Evolutionary conservation across 305 asterid species (phyloP).

Genomic region (Solanum hybrid): DNA sequence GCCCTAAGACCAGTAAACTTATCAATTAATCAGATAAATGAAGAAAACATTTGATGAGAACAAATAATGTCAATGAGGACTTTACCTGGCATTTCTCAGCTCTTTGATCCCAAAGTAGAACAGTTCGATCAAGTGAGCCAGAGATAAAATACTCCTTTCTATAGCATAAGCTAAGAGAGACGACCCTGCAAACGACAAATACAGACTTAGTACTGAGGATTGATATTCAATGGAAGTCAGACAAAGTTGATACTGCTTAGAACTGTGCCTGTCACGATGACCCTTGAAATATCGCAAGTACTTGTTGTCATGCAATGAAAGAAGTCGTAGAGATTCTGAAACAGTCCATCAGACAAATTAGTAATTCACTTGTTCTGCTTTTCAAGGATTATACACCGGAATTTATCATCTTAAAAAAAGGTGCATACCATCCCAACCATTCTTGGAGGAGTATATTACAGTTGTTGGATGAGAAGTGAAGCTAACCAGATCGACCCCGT

Average conservation of each 20-base stretch:
- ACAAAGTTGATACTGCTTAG: neutral
- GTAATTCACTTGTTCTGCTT: neutral
- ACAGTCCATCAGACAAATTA: conserved; percentile 12
- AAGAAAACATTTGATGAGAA: conserved; percentile 12
- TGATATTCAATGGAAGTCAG: neutral
- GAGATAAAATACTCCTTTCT: conserved; percentile 81
- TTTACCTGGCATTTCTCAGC: conserved; percentile 95
- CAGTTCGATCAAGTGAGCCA: conserved; percentile 88
- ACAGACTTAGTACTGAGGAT: neutral
- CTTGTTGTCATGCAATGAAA: conserved; percentile 90
- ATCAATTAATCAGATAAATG: conserved; percentile 10
- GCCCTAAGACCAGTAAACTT: conserved; percentile 42
- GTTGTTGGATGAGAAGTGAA: conserved; percentile 96
- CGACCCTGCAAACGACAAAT: conserved; percentile 56
- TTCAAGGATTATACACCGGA: neutral
- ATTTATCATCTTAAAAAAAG: neutral
- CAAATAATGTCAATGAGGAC: conserved; percentile 1
- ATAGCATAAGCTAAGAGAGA: conserved; percentile 79
- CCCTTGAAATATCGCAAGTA: conserved; percentile 98
- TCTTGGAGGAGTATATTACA: conserved; percentile 94
- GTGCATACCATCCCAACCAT: conserved; percentile 96
- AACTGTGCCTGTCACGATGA: conserved; percentile 85
- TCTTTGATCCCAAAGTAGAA: conserved; percentile 97
- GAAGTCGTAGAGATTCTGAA: conserved; percentile 94
- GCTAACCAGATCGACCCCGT: conserved; percentile 93